A percentile compares a stretch with the other conserved stretches of the same genome.
Conservation (phyloP, 2,329 filamentous ascomycete genomes). For the Colletotrichum lentis region DNA sequence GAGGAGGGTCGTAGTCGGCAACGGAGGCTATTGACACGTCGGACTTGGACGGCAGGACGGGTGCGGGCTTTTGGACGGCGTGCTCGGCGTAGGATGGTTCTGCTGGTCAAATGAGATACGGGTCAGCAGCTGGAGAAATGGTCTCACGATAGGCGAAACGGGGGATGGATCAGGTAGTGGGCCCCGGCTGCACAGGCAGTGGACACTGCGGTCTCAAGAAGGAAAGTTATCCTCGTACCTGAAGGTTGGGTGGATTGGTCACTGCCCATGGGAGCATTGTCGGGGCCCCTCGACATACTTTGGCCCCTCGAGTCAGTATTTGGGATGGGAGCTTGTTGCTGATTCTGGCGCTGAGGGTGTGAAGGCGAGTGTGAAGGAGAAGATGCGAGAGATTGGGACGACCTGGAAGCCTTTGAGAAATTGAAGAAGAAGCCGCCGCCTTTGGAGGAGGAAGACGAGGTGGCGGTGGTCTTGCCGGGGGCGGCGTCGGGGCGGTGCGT, state of each 20-base stretch:
- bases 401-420: conserved; percentile 58
- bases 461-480: conserved; percentile 44
- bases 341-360: conserved; percentile 33
- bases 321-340: conserved; percentile 42
- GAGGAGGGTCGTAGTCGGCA: conserved; percentile 55
- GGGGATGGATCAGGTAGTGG: conserved; percentile 36
- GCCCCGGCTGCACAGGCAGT: conserved; percentile 35
- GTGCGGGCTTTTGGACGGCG: conserved; percentile 50
- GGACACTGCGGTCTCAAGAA: conserved; percentile 36
- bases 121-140: conserved; percentile 34
- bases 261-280: conserved; percentile 43
- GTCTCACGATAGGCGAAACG: conserved; percentile 39
- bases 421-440: conserved; percentile 58
- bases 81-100: conserved; percentile 47
- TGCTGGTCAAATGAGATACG: conserved; percentile 39
- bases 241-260: conserved; percentile 35
- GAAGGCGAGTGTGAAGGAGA: conserved; percentile 39
- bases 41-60: conserved; percentile 58
- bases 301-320: conserved; percentile 50
- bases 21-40: conserved; percentile 61
- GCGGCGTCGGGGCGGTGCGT: conserved; percentile 41
- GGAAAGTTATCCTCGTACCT: conserved; percentile 40
- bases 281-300: conserved; percentile 50
- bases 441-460: conserved; percentile 47
- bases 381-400: conserved; percentile 48